Percentiles rank a stretch among this genome's conserved stretches.
Evolutionary conservation across 441 rosid species (phyloP).

Genomic region (Euphorbia schlechtendalii): DNA sequence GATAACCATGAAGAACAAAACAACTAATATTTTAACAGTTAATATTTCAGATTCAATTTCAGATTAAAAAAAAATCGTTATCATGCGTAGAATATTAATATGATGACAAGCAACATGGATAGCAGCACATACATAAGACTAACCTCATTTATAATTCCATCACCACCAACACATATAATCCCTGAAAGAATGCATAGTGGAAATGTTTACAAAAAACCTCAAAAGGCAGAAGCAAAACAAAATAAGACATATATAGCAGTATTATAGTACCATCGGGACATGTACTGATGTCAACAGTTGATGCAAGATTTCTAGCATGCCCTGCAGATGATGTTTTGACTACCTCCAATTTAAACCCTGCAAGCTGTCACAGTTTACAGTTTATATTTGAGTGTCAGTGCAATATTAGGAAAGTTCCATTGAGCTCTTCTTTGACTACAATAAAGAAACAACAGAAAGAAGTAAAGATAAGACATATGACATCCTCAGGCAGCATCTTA

Average conservation of each 20-base stretch:
- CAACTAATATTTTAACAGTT: background rate
- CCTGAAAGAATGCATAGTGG: conserved; percentile 44
- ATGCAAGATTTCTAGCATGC: conserved; percentile 80
- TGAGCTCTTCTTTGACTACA: background rate
- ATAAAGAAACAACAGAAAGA: background rate
- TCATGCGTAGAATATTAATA: background rate
- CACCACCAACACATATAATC: conserved; percentile 94
- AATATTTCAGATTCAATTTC: background rate
- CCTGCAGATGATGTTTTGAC: conserved; percentile 90
- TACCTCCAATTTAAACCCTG: conserved; percentile 91
- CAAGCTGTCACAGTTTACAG: conserved; percentile 62
- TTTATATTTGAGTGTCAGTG: conserved; percentile 1
- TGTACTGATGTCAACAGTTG: conserved; percentile 73
- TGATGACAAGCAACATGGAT: conserved; percentile 13
- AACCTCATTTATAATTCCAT: conserved; percentile 96
- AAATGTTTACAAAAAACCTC: conserved; percentile 3
- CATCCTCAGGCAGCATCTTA: background rate
- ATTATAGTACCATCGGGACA: conserved; percentile 77
- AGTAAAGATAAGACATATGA: background rate
- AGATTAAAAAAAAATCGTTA: background rate
- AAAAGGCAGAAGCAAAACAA: conserved; percentile 2
- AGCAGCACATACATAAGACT: conserved; percentile 20
- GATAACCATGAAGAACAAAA: background rate
- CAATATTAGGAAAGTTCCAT: background rate
- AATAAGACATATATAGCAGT: conserved; percentile 6